Evolutionary conservation across 306 rosid genomes (phyloP).

Genomic region (Delonix regia): DNA sequence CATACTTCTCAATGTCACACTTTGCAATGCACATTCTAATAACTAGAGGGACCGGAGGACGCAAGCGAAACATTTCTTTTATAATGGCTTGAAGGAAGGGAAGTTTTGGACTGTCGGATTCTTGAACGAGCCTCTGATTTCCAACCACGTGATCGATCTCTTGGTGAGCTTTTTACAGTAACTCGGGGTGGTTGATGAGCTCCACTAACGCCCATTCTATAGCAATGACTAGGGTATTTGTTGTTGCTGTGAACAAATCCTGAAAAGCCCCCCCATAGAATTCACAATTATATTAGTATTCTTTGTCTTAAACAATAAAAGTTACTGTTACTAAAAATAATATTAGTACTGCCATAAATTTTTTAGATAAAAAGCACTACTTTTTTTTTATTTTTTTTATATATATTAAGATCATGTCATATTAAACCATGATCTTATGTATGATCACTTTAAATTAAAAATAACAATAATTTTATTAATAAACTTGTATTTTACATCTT

Average conservation of each 20-base stretch:
- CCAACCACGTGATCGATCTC: constrained; percentile 45
- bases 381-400: too few relatives aligned
- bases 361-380: too few relatives aligned
- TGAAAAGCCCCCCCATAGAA: not conserved
- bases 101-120: constrained; percentile 40
- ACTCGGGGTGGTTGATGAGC: constrained; percentile 37
- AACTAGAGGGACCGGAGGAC: constrained; percentile 37
- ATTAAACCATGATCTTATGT: too few relatives aligned
- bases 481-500: too few relatives aligned
- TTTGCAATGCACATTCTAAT: constrained; percentile 29
- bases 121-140: constrained; percentile 27
- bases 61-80: constrained; percentile 42
- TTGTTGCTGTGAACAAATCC: constrained; percentile 34
- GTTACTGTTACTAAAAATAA: too few relatives aligned
- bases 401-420: too few relatives aligned
- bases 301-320: too few relatives aligned
- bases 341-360: too few relatives aligned
- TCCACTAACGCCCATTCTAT: constrained; percentile 42
- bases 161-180: constrained; percentile 30
- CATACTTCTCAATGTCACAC: constrained; percentile 29
- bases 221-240: constrained; percentile 13
- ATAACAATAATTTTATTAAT: too few relatives aligned
- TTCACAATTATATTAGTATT: not conserved
- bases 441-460: too few relatives aligned
- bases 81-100: constrained; percentile 48